Evolutionary conservation across 2,329 filamentous ascomycete genomes (phyloP).

Genomic region (Rhytidhysteron rufulum): DNA sequence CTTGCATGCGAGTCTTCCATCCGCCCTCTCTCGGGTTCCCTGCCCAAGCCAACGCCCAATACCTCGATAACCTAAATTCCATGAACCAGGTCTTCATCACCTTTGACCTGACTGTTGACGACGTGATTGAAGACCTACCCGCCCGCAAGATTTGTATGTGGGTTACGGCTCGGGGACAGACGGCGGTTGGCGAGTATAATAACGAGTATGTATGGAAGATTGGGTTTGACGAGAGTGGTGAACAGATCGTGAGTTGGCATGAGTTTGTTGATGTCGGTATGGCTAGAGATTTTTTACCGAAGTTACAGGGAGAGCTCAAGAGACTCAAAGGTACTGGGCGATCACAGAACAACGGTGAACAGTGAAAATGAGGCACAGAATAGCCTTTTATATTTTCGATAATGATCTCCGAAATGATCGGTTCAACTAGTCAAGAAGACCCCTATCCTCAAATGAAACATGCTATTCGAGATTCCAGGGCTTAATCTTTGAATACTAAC

Average conservation of each 20-base stretch:
- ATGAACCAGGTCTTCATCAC: constrained; percentile 26
- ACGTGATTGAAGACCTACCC: constrained; percentile 26
- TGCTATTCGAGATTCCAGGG: too few relatives aligned
- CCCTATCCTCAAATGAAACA: too few relatives aligned
- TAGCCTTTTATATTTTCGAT: too few relatives aligned
- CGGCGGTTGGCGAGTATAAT: constrained; percentile 16
- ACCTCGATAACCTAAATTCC: constrained; percentile 15
- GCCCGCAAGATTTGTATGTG: constrained; percentile 27
- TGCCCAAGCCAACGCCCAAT: constrained; percentile 20
- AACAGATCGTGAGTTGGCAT: constrained; percentile 15
- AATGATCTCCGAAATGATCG: too few relatives aligned
- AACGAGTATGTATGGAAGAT: constrained; percentile 30
- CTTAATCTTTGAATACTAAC: constrained; percentile 30
- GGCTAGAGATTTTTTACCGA: constrained; percentile 25
- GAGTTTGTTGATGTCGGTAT: constrained; percentile 29
- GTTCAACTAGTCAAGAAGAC: too few relatives aligned
- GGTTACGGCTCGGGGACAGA: constrained; percentile 28
- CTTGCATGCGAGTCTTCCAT: constrained; percentile 24
- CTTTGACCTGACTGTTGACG: constrained; percentile 25
- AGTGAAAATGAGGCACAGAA: too few relatives aligned
- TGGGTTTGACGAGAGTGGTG: constrained; percentile 13
- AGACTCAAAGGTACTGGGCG: too few relatives aligned
- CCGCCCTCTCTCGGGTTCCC: constrained; percentile 20
- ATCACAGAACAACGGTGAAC: too few relatives aligned
- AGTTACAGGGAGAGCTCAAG: constrained; percentile 16